Evolutionary conservation across 2,329 filamentous ascomycete species (phyloP).

Genomic region (Colletotrichum ledebouriae): DNA sequence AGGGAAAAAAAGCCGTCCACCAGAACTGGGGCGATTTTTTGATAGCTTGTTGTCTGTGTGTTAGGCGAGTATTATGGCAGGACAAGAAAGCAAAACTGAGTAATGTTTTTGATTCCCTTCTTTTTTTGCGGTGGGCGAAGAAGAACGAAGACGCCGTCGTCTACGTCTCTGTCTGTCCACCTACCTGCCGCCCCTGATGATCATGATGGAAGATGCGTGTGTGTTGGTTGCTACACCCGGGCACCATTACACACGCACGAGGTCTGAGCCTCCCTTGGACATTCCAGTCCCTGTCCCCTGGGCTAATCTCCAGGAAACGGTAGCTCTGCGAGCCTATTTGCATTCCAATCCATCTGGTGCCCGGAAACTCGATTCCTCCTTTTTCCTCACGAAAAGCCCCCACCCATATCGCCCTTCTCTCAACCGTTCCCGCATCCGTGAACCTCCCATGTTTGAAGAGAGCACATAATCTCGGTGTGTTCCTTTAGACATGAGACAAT

Average conservation of each 20-base stretch:
- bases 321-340: conserved; percentile 20
- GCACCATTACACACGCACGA: not conserved
- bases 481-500: conserved; percentile 2
- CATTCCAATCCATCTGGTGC: conserved; percentile 22
- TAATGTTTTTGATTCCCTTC: conserved; percentile 4
- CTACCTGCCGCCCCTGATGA: conserved; percentile 2
- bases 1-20: not conserved
- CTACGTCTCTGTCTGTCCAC: not conserved
- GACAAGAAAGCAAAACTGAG: not conserved
- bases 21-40: not conserved
- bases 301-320: conserved; percentile 38
- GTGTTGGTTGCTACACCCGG: not conserved
- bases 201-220: conserved; percentile 9
- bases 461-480: conserved; percentile 1
- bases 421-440: not conserved
- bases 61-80: not conserved
- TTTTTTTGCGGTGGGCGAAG: not conserved
- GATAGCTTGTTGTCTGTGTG: too few relatives aligned
- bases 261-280: conserved; percentile 38
- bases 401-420: not conserved
- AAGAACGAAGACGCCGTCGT: not conserved
- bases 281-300: conserved; percentile 30
- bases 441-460: conserved; percentile 17
- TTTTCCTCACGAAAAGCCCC: not conserved
- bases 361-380: not conserved